A percentile compares a stretch with the other conserved stretches of the same genome.
These are phyloP conservation scores for Kodamaea sp. DNA, from an alignment of 1,139 yeast species.

Conservation along the genomic window DNA sequence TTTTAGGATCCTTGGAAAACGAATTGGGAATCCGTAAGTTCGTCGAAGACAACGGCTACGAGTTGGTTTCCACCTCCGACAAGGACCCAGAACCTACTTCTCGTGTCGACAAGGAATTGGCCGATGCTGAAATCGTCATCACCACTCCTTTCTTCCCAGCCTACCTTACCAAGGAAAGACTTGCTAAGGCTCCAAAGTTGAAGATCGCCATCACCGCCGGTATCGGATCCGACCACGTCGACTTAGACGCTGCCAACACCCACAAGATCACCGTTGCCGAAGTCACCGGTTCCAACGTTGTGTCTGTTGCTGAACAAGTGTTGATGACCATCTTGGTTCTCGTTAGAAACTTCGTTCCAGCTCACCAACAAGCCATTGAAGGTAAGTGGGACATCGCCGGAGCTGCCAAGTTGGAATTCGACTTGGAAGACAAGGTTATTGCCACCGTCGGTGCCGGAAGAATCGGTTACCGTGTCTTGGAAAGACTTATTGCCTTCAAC, in stretches of 20 bases:
- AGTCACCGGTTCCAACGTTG: slow-evolving; percentile 82
- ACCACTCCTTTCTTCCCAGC: slow-evolving; percentile 88
- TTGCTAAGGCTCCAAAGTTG: slow-evolving; percentile 71
- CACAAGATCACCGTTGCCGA: slow-evolving; percentile 66
- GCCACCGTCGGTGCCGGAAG: slow-evolving; percentile 85
- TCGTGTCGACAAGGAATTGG: slow-evolving; percentile 62
- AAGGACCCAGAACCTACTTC: slow-evolving; percentile 66
- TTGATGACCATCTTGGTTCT: slow-evolving; percentile 71
- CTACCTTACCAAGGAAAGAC: slow-evolving; percentile 65
- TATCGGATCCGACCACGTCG: slow-evolving; percentile 83
- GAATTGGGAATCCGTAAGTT: slow-evolving; percentile 71
- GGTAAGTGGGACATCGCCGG: slow-evolving; percentile 80
- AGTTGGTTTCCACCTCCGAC: slow-evolving; percentile 62
- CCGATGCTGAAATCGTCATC: slow-evolving; percentile 73
- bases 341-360: slow-evolving; percentile 77
- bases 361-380: slow-evolving; percentile 63
- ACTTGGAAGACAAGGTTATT: slow-evolving; percentile 72
- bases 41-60: slow-evolving; percentile 68
- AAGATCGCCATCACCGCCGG: slow-evolving; percentile 79
- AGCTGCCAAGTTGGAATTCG: slow-evolving; percentile 71
- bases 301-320: slow-evolving; percentile 81
- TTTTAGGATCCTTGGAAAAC: slow-evolving; percentile 73
- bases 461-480: slow-evolving; percentile 76
- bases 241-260: slow-evolving; percentile 70
- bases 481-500: slow-evolving; percentile 71